A percentile compares a stretch with the other conserved stretches of the same genome.
Conservation (phyloP, 176 grass and related monocot species). For the Metroxylon sagu region DNA sequence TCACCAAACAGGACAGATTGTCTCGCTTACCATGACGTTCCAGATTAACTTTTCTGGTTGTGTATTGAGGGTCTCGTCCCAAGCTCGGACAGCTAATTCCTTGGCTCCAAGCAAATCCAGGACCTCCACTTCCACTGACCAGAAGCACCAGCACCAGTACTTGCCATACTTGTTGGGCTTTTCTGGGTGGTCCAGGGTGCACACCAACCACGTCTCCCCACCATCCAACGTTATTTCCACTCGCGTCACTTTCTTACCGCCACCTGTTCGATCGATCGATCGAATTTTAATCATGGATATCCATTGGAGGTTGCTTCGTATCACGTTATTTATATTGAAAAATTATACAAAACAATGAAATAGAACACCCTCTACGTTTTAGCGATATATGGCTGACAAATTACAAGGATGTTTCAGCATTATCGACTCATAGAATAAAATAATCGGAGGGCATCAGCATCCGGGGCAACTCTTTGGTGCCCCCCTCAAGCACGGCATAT, state of each 20-base stretch:
- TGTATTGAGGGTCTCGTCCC: constrained; percentile 77
- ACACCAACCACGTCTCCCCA: constrained; percentile 62
- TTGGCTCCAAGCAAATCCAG: constrained; percentile 54
- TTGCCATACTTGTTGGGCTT: constrained; percentile 65
- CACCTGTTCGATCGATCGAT: constrained; percentile 29
- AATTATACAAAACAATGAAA: too few relatives aligned
- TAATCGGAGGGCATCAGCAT: too few relatives aligned
- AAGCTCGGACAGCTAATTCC: constrained; percentile 79
- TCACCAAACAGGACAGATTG: not conserved
- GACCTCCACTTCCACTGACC: constrained; percentile 64
- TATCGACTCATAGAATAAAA: too few relatives aligned
- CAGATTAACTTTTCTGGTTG: constrained; percentile 76
- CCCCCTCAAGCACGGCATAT: too few relatives aligned
- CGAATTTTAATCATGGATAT: too few relatives aligned
- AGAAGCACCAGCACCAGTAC: constrained; percentile 99
- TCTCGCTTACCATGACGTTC: constrained; percentile 55
- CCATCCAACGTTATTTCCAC: constrained; percentile 76
- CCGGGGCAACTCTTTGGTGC: too few relatives aligned
- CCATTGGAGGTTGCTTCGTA: too few relatives aligned
- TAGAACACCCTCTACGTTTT: too few relatives aligned
- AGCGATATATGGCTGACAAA: too few relatives aligned
- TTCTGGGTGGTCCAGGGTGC: constrained; percentile 46
- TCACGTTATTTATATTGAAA: too few relatives aligned
- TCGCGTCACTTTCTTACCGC: constrained; percentile 66
- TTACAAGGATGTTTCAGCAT: too few relatives aligned